Evolutionary conservation across 768 basidiomycete genomes (phyloP).

Genomic region (Calvatia gigantea): DNA sequence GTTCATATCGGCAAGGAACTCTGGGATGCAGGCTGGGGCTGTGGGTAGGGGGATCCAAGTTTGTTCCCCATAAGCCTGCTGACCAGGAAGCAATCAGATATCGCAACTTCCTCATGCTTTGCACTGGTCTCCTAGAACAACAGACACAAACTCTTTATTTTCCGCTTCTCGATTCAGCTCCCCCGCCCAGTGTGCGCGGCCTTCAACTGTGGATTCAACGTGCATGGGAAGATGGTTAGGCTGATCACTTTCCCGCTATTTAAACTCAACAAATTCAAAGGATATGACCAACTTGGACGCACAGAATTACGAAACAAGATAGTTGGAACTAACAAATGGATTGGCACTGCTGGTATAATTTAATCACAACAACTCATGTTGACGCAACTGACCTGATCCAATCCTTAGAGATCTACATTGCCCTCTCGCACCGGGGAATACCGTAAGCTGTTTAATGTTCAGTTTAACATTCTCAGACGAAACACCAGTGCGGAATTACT

Average conservation of each 20-base stretch:
- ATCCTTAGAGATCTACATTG: conserved; percentile 65
- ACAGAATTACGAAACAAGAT: conserved; percentile 53
- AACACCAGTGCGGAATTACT: conserved; percentile 50
- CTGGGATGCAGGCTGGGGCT: conserved; percentile 73
- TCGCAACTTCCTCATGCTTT: conserved; percentile 80
- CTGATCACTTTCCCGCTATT: conserved; percentile 12
- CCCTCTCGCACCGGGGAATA: conserved; percentile 74
- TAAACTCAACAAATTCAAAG: conserved; percentile 25
- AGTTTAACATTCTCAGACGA: background rate
- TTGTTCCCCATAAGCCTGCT: background rate
- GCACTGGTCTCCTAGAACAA: conserved; percentile 70
- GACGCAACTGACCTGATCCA: conserved; percentile 2
- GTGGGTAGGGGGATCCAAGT: conserved; percentile 47
- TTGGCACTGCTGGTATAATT: conserved; percentile 70
- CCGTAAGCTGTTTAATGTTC: conserved; percentile 52
- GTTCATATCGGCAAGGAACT: conserved; percentile 56
- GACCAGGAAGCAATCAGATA: conserved; percentile 44
- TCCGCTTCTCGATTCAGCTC: conserved; percentile 51
- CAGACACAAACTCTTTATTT: conserved; percentile 57
- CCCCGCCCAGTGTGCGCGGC: conserved; percentile 66
- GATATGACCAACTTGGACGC: conserved; percentile 69
- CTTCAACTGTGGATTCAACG: conserved; percentile 77
- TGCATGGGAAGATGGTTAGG: conserved; percentile 70
- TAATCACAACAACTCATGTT: background rate
- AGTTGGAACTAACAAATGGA: conserved; percentile 64